Percentiles rank a stretch among this genome's conserved stretches.
Conservation (phyloP, 768 basidiomycete genomes). For the Boletus edulis region DNA sequence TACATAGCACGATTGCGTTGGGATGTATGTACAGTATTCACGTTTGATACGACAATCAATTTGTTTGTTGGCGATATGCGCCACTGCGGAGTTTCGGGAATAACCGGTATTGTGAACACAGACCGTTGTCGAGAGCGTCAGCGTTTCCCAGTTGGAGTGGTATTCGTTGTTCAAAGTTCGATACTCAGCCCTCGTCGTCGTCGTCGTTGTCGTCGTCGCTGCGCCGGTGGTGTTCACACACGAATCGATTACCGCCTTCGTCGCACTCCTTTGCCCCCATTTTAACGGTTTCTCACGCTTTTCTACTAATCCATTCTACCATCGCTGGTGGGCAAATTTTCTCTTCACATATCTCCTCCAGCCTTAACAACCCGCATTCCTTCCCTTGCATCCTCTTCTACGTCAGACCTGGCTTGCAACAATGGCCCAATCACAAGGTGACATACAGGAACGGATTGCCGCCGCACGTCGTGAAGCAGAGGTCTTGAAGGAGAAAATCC, state of each 20-base stretch:
- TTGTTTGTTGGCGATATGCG: neutral
- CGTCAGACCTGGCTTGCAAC: conserved; percentile 11
- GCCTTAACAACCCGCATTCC: neutral
- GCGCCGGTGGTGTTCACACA: conserved; percentile 8
- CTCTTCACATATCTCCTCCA: conserved; percentile 9
- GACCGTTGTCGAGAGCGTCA: conserved; percentile 7
- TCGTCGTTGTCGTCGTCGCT: conserved; percentile 6
- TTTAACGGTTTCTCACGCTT: conserved; percentile 25
- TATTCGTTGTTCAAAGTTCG: no score
- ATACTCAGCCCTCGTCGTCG: neutral
- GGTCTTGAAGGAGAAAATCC: conserved; percentile 97
- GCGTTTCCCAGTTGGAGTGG: conserved; percentile 18
- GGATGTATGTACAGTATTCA: no score
- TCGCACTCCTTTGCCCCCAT: conserved; percentile 12
- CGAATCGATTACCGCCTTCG: conserved; percentile 8
- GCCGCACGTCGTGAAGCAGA: conserved; percentile 97
- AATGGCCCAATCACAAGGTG: conserved; percentile 81
- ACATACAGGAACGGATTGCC: conserved; percentile 91
- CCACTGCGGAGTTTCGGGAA: conserved; percentile 33
- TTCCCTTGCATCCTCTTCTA: neutral
- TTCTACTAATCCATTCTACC: conserved; percentile 24
- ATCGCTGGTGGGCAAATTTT: conserved; percentile 30
- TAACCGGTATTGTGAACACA: conserved; percentile 19
- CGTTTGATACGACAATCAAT: no score
- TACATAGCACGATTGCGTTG: no score